Evolutionary conservation across 768 basidiomycete genomes (phyloP).

Genomic region (Lactarius akahatsu): DNA sequence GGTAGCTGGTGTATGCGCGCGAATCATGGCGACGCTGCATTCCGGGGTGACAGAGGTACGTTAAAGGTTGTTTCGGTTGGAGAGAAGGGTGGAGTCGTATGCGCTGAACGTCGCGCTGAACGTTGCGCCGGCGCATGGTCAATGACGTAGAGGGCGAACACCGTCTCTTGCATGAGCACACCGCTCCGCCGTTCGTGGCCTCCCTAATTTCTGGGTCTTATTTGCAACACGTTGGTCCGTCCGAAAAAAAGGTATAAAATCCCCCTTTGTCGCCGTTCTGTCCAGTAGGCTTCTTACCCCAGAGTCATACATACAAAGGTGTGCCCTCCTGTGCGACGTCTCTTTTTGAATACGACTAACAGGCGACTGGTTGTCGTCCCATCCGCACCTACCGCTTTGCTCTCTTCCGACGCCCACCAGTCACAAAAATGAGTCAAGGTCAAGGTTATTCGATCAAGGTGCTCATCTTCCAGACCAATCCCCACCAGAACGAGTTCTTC

Average conservation of each 20-base stretch:
- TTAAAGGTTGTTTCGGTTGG: not conserved
- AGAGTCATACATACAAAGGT: not conserved
- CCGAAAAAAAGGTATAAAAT: not conserved
- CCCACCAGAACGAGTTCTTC: conserved; percentile 30
- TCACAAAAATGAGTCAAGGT: not conserved
- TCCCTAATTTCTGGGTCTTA: not conserved
- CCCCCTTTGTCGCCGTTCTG: not conserved
- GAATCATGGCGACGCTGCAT: not conserved
- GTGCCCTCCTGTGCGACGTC: not conserved
- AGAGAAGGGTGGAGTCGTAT: not conserved
- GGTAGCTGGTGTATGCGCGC: no score
- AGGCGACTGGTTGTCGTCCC: not conserved
- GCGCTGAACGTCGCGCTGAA: not conserved
- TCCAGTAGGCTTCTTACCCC: not conserved
- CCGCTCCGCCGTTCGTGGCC: no score
- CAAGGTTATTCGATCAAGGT: conserved; percentile 30
- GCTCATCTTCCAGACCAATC: conserved; percentile 29
- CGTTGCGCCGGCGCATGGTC: not conserved
- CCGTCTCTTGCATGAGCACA: no score
- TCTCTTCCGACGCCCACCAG: not conserved
- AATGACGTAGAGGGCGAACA: not conserved
- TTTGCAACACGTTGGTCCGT: not conserved
- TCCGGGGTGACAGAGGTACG: not conserved
- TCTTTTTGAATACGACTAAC: no score
- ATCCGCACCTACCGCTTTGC: not conserved